phyloP scores from a whole-genome alignment of 805 yeast species.

The Saccharomycodes ludwigii region DNA sequence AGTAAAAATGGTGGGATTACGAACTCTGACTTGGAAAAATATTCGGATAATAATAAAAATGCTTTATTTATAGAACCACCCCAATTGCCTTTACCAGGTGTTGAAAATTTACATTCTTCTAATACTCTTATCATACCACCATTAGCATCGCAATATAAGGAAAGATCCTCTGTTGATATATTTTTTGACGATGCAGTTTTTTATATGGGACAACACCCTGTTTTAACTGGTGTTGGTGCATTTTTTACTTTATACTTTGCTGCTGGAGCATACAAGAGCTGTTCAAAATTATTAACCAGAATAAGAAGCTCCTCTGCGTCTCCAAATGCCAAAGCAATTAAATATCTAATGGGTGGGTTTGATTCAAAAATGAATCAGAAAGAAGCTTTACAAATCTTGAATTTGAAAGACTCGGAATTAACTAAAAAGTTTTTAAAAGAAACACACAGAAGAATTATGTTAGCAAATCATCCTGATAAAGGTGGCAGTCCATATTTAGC shows the following conservation, averaged over 20 bases:
- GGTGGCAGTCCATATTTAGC: slow-evolving; percentile 89
- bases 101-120: slow-evolving; percentile 8
- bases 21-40: too few relatives aligned
- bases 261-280: slow-evolving; percentile 53
- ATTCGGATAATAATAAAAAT: slow-evolving; percentile 5
- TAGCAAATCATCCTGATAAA: slow-evolving; percentile 86
- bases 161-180: slow-evolving; percentile 33
- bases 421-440: slow-evolving; percentile 59
- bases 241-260: slow-evolving; percentile 50
- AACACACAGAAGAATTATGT: slow-evolving; percentile 73
- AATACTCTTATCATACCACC: slow-evolving; percentile 15
- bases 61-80: slow-evolving; percentile 13
- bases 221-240: slow-evolving; percentile 57
- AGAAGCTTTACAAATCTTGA: slow-evolving; percentile 80
- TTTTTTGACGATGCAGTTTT: slow-evolving; percentile 50
- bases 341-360: slow-evolving; percentile 75
- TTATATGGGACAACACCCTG: slow-evolving; percentile 66
- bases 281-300: slow-evolving; percentile 11
- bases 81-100: slow-evolving; percentile 20
- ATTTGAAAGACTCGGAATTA: slow-evolving; percentile 53
- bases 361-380: slow-evolving; percentile 81
- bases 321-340: slow-evolving; percentile 29
- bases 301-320: slow-evolving; percentile 12
- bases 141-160: slow-evolving; percentile 11
- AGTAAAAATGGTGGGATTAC: too few relatives aligned